Percentiles rank a stretch among this genome's conserved stretches.
phyloP scores from a whole-genome alignment of 208 protist genomes.

The Trypanosomatidae sp. region DNA sequence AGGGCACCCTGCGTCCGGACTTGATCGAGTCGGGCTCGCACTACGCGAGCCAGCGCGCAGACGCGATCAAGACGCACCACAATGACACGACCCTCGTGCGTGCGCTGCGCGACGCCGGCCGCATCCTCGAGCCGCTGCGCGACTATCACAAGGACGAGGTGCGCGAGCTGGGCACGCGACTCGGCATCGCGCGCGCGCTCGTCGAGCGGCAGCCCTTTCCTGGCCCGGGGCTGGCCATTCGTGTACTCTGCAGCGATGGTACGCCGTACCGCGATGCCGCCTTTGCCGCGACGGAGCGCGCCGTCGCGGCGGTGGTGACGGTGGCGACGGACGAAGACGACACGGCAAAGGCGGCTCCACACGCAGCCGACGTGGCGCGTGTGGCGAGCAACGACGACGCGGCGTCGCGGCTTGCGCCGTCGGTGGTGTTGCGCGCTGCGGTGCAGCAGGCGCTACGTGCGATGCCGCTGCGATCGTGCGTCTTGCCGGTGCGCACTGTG shows the following conservation, averaged over 20 bases:
- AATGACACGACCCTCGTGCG: slow-evolving; percentile 95
- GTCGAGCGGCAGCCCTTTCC: slow-evolving; percentile 93
- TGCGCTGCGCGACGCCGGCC: slow-evolving; percentile 81
- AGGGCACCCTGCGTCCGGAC: slow-evolving; percentile 96
- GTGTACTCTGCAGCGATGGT: slow-evolving; percentile 87
- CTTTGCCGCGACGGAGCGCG: slow-evolving; percentile 21
- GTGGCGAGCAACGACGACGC: not conserved
- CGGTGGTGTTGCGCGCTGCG: slow-evolving; percentile 2
- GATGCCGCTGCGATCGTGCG: slow-evolving; percentile 12
- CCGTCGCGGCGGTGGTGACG: slow-evolving; percentile 16
- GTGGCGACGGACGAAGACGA: slow-evolving; percentile 1
- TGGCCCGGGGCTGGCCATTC: slow-evolving; percentile 97
- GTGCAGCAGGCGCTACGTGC: slow-evolving; percentile 1
- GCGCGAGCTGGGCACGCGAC: slow-evolving; percentile 83
- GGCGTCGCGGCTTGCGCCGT: slow-evolving; percentile 1
- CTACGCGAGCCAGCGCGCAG: slow-evolving; percentile 72
- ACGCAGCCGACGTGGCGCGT: not conserved
- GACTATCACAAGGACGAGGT: slow-evolving; percentile 98
- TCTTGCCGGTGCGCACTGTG: slow-evolving; percentile 91
- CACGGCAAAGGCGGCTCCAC: not conserved
- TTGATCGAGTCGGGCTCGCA: slow-evolving; percentile 92
- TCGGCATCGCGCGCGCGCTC: slow-evolving; percentile 89
- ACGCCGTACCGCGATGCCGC: slow-evolving; percentile 29
- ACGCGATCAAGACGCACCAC: slow-evolving; percentile 98
- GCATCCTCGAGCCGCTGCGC: slow-evolving; percentile 95